Conservation (phyloP, 768 basidiomycete species). For the Boletus speciosus region DNA sequence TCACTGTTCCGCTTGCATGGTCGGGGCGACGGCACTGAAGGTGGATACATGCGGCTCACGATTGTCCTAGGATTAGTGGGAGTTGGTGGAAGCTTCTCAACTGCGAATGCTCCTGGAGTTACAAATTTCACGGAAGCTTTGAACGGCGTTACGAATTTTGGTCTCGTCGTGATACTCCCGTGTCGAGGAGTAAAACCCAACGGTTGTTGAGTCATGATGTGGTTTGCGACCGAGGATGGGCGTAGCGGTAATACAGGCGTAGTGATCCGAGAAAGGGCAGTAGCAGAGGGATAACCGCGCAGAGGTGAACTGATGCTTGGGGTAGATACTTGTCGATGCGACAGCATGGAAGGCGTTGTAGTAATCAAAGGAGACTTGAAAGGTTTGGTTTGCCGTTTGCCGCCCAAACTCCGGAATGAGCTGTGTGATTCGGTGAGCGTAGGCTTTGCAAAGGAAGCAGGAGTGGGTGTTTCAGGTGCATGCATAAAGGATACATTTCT, state of each 20-base stretch:
- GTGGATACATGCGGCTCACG: slow-evolving; percentile 23
- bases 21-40: slow-evolving; percentile 10
- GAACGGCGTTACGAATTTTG: slow-evolving; percentile 61
- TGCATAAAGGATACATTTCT: slow-evolving; percentile 32
- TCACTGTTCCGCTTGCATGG: slow-evolving; percentile 8
- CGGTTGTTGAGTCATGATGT: slow-evolving; percentile 13
- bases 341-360: slow-evolving; percentile 4
- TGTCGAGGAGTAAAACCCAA: slow-evolving; percentile 23
- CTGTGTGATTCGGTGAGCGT: slow-evolving; percentile 13
- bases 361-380: slow-evolving; percentile 48
- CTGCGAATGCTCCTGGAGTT: slow-evolving; percentile 17
- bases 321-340: slow-evolving; percentile 24
- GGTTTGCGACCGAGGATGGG: slow-evolving; percentile 25
- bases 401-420: slow-evolving; percentile 5
- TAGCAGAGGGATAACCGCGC: slow-evolving; percentile 1
- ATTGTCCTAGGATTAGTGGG: background rate
- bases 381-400: slow-evolving; percentile 29
- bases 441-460: slow-evolving; percentile 20
- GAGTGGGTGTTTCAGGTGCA: slow-evolving; percentile 39
- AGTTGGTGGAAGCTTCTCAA: slow-evolving; percentile 2
- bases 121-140: slow-evolving; percentile 50
- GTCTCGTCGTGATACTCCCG: slow-evolving; percentile 31
- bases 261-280: slow-evolving; percentile 6
- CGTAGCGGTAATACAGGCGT: slow-evolving; percentile 35
- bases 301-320: slow-evolving; percentile 27